Evolutionary conservation across 2,329 filamentous ascomycete genomes (phyloP).

Genomic region (Biscogniauxia sp.): DNA sequence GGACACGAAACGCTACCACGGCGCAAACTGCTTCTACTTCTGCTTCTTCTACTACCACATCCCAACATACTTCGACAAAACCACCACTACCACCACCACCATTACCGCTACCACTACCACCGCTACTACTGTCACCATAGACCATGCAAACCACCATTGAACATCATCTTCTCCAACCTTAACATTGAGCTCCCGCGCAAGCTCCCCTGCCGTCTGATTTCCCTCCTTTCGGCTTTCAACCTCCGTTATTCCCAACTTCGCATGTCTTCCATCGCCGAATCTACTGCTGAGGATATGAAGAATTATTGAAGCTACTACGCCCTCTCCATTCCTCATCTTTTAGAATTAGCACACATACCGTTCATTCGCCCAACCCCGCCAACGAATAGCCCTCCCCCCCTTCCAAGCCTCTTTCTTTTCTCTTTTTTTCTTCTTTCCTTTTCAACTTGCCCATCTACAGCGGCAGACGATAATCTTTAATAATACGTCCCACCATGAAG

Average conservation of each 20-base stretch:
- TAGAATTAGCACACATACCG: neutral
- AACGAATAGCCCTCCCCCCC: too few species aligned
- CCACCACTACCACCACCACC: constrained; percentile 3
- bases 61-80: constrained; percentile 13
- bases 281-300: neutral
- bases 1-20: constrained; percentile 16
- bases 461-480: constrained; percentile 3
- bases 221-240: neutral
- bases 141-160: constrained; percentile 17
- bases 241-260: neutral
- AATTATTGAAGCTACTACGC: neutral
- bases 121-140: constrained; percentile 7
- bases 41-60: constrained; percentile 18
- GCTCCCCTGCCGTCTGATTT: neutral
- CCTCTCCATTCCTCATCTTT: neutral
- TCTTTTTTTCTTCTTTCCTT: too few species aligned
- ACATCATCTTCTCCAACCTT: constrained; percentile 17
- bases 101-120: constrained; percentile 1
- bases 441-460: constrained; percentile 8
- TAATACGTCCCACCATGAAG: constrained; percentile 45
- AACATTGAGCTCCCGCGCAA: constrained; percentile 8
- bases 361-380: too few species aligned
- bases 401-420: too few species aligned
- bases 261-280: neutral
- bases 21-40: constrained; percentile 8